Percentiles rank a stretch among this genome's conserved stretches.
Conservation (phyloP, 2,329 filamentous ascomycete species). For the Nannizzia gypsea region DNA sequence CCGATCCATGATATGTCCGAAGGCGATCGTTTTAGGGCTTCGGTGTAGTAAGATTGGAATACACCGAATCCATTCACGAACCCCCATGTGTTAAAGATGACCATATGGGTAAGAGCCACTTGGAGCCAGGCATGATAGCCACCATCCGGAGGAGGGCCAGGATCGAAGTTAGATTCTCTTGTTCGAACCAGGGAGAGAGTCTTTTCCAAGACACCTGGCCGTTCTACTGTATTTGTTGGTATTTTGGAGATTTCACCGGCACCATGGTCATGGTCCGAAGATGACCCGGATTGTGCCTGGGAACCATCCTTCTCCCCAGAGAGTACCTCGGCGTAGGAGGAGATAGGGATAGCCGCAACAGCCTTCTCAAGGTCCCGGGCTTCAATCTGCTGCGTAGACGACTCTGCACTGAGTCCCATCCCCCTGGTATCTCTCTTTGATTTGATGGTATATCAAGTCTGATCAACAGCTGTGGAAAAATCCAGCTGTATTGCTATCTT, state of each 20-base stretch:
- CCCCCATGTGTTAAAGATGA: slow-evolving; percentile 48
- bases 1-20: slow-evolving; percentile 44
- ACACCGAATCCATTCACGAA: slow-evolving; percentile 46
- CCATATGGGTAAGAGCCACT: slow-evolving; percentile 40
- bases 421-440: not conserved
- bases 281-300: not conserved
- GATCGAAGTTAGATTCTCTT: slow-evolving; percentile 25
- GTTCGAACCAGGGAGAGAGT: slow-evolving; percentile 30
- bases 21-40: slow-evolving; percentile 30
- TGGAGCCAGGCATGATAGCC: slow-evolving; percentile 46
- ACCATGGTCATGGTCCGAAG: not conserved
- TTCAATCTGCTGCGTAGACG: not conserved
- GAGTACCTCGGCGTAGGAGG: not conserved
- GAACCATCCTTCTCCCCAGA: not conserved
- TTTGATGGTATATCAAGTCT: not conserved
- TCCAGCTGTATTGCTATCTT: not conserved
- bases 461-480: not conserved
- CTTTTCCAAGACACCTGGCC: slow-evolving; percentile 14
- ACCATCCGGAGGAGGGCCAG: slow-evolving; percentile 38
- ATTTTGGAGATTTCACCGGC: not conserved
- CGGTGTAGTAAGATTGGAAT: slow-evolving; percentile 44
- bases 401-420: not conserved
- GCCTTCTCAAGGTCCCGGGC: not conserved
- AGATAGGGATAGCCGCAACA: not conserved
- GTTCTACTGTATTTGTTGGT: not conserved